A percentile compares a stretch with the other conserved stretches of the same genome.
These are phyloP conservation scores for Tremellales sp. DNA, from an alignment of 1,284 basidiomycete genomes.

Conservation along the genomic window DNA sequence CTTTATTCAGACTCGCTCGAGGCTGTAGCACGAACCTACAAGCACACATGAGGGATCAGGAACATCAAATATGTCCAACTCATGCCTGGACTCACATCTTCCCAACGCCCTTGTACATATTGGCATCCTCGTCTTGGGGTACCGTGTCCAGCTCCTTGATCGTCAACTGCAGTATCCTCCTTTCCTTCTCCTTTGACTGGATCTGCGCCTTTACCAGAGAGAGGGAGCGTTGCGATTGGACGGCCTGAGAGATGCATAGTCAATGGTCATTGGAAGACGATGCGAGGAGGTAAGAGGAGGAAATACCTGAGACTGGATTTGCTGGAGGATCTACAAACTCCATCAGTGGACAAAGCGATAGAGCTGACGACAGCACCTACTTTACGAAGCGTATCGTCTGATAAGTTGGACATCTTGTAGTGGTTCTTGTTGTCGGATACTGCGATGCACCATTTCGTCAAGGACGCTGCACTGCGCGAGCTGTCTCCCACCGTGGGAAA, in stretches of 20 bases:
- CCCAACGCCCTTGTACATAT: conserved; percentile 83
- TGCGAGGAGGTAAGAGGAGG: not conserved
- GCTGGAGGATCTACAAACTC: conserved; percentile 67
- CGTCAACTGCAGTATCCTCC: conserved; percentile 79
- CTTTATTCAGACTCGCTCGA: conserved; percentile 67
- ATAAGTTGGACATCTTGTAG: conserved; percentile 62
- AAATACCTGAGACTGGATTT: conserved; percentile 71
- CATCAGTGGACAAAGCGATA: not conserved
- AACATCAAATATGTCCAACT: too few species aligned
- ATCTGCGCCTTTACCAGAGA: conserved; percentile 69
- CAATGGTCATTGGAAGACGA: conserved; percentile 1
- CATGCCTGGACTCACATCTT: conserved; percentile 65
- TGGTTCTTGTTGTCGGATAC: not conserved
- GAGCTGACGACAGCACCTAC: conserved; percentile 47
- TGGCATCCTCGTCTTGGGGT: conserved; percentile 56
- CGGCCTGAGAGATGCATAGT: conserved; percentile 47
- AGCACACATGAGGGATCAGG: conserved; percentile 8
- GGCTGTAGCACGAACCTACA: conserved; percentile 85
- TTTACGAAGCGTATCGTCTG: conserved; percentile 82
- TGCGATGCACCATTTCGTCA: not conserved
- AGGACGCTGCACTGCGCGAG: not conserved
- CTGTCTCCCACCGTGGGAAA: conserved; percentile 4
- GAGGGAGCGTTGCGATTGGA: conserved; percentile 72
- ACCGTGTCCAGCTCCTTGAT: conserved; percentile 51
- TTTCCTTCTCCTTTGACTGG: conserved; percentile 73